These are phyloP conservation scores for Desmodesmus armatus DNA, from an alignment of 139 green algal species.

Conservation along the genomic window DNA sequence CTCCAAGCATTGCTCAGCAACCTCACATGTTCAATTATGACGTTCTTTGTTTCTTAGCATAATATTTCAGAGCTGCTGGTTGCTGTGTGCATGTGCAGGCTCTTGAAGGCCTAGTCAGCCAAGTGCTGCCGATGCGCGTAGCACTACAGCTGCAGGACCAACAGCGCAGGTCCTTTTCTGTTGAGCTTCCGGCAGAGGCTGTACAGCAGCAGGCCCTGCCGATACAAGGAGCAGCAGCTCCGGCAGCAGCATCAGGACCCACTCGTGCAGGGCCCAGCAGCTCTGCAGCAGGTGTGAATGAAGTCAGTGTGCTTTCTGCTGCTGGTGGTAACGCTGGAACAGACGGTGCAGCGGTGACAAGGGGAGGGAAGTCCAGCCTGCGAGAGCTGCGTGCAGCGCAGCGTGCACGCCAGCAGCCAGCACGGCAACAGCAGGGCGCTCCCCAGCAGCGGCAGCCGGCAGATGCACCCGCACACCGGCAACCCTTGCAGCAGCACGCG, in stretches of 20 bases:
- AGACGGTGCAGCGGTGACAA: not conserved
- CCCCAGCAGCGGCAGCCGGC: not conserved
- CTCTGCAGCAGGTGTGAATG: too few species aligned
- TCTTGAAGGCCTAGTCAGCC: conserved; percentile 4
- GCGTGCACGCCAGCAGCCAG: not conserved
- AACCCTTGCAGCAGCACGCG: not conserved
- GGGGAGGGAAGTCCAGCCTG: not conserved
- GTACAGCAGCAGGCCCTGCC: not conserved
- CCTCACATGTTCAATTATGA: not conserved
- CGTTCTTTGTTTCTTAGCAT: not conserved
- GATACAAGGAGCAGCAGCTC: not conserved
- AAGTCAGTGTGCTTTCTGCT: too few species aligned
- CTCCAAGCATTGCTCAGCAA: not conserved
- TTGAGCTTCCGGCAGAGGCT: not conserved
- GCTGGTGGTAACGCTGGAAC: too few species aligned
- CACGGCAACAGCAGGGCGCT: not conserved
- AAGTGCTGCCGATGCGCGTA: conserved; percentile 7
- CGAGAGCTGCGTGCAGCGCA: not conserved
- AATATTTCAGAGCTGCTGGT: not conserved
- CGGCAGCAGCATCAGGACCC: not conserved
- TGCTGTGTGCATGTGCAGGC: not conserved
- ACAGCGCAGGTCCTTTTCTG: not conserved
- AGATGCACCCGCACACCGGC: not conserved
- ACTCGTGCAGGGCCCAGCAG: not conserved
- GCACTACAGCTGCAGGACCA: conserved; percentile 9